Evolutionary conservation across 495 filamentous ascomycete species (phyloP), one percentile per base, ranked within the genome.

Genomic region (Pyrenopolyporus hunteri): DNA sequence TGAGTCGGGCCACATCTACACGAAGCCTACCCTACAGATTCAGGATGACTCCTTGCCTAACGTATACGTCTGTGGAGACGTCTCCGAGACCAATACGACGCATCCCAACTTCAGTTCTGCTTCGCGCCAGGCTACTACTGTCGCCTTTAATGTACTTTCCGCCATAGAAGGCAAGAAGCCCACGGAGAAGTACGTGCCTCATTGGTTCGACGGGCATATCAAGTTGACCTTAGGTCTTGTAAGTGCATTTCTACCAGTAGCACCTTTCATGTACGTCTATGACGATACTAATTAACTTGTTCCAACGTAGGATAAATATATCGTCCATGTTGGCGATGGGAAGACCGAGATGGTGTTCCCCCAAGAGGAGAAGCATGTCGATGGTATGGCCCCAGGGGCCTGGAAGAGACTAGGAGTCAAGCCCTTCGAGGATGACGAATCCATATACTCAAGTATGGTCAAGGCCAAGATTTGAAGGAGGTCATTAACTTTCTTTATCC

Each of bases 1-100:
- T 0, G 63, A 75, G n/a, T 80, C 77, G 47, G 75, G 78, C 6
- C 76, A 76, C 39, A 80, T 87, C 63, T 76, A 77, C 6, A 78
- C 85, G 35, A 70, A 77, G 25, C 76, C 80, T 0, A 88, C 84
- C 0, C 70, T 88, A 63, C 85, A 87, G 62, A 74, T 88, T 37
- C 48, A 68, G 1, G 78, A 83, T 62, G 66, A 70, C 4, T 51
- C 74, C n/a, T 73, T 79, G 31, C 69, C 77, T 0, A 75, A 84
- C 40, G 62, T 88, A 2, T 88, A 83, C 54, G 82, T 78, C 0
- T 75, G 85, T 8, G 85, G 85, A 1, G 85, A 88, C 59, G 85
- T 88, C 17, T 84, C 84, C 4, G 80, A 83, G 37, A 83, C 83
- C 0, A 78, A 80, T 11, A 78, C 80, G 1, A 49, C 70, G 7